Base-by-base conservation (phyloP, 108 stramenopile species). In the Skeletonema menzelii region DNA sequence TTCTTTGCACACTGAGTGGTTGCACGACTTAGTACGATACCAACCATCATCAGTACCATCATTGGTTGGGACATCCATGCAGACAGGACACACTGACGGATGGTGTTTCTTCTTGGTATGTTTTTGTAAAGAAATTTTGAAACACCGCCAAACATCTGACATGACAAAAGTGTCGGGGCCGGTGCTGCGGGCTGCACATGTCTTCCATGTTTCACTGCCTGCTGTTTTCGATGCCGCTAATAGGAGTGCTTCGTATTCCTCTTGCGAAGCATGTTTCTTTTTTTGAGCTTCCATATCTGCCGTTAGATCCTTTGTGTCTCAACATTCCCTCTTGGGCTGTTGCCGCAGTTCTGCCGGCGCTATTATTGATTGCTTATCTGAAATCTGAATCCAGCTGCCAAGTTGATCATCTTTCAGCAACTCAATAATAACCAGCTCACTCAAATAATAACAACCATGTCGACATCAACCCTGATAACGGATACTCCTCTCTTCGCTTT, bases 1-100 rank as follows among this genome's bases (percentile, higher is more conserved):
- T 63, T 78, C 71, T 27, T 44, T 72, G 56, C 89, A 90, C 4
- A 90, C 85, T 15, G 85, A 82, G 59, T 90, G 89, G 20, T 71
- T 71, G 65, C 89, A 90, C 14, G 80, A 68, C 55, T 71, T 77
- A 10, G 89, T 90, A 13, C 86, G 46, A 58, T 87, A 69, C 89
- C 89, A 90, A 14, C 60, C 44, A 65, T 68, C 64, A 10, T 67
- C 24, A 34, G 72, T 35, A 59, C 60, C 69, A 14, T 61, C 15
- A 44, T 65, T 32, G 49, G 20, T 63, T 12, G 80, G 80, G 6
- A 46, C 62, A 7, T 78, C 77, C 56, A 82, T 61, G 35, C 82
- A 82, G 8, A 82, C 77, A 12, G 82, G 82, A 22, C 82, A 82
- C 22, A 40, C 17, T 10, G 55, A n/a, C 1, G 65, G 60, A 63